A percentile compares a stretch with the other conserved stretches of the same genome.
phyloP scores from a whole-genome alignment of 768 basidiomycete species.

The Psilocybe cubensis region DNA sequence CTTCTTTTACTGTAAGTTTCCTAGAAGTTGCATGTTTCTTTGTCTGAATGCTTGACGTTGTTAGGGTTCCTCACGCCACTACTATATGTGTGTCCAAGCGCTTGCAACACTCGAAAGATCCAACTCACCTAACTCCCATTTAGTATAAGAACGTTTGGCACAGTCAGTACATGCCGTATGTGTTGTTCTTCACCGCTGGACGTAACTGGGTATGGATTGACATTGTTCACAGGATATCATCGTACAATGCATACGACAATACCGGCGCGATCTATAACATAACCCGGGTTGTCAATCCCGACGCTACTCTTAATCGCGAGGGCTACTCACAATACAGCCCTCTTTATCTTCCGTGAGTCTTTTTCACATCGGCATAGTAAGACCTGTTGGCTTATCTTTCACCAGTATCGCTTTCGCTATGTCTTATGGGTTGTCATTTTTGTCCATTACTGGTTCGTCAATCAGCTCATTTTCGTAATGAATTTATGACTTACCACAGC shows the following conservation, averaged over 20 bases:
- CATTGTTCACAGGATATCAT: conserved; percentile 39
- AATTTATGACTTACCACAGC: not conserved
- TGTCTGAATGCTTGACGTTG: conserved; percentile 1
- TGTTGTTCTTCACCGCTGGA: conserved; percentile 5
- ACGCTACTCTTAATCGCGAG: conserved; percentile 41
- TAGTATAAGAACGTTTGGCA: conserved; percentile 60
- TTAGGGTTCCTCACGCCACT: conserved; percentile 55
- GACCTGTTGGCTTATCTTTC: not conserved
- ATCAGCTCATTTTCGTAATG: not conserved
- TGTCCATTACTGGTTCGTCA: conserved; percentile 59
- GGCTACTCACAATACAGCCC: conserved; percentile 54
- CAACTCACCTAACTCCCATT: conserved; percentile 13
- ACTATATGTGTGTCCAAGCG: conserved; percentile 38
- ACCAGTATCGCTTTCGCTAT: conserved; percentile 56
- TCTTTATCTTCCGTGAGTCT: conserved; percentile 46
- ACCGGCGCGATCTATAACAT: conserved; percentile 51
- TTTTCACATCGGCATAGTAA: not conserved
- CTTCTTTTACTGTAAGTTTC: conserved; percentile 61
- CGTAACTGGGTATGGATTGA: not conserved
- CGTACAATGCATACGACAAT: conserved; percentile 62
- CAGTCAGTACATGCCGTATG: conserved; percentile 60
- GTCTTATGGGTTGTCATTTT: conserved; percentile 61
- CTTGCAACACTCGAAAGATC: not conserved
- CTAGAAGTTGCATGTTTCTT: not conserved
- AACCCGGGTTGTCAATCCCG: conserved; percentile 39